A percentile compares a stretch with the other conserved stretches of the same genome.
These are phyloP conservation scores for Candida neerlandica DNA, from an alignment of 1,139 yeast species.

Conservation along the genomic window DNA sequence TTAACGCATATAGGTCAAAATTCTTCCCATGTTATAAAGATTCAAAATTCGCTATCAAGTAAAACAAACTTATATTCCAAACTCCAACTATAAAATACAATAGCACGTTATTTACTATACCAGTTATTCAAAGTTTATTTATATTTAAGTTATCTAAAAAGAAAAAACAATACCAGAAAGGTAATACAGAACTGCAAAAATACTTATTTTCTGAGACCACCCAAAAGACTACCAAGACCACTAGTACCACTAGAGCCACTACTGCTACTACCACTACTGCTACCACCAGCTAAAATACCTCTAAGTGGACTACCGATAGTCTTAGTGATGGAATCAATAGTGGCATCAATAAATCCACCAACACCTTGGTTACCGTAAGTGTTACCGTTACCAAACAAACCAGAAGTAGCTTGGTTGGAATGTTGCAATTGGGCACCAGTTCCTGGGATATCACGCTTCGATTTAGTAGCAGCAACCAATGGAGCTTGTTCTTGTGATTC, in stretches of 20 bases:
- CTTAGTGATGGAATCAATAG: background rate
- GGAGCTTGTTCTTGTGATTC: background rate
- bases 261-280: background rate
- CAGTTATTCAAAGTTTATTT: no score
- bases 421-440: constrained; percentile 5
- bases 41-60: no score
- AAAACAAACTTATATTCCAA: no score
- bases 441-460: constrained; percentile 1
- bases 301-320: background rate
- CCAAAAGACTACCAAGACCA: background rate
- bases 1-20: no score
- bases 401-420: constrained; percentile 3
- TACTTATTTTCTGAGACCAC: background rate
- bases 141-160: no score
- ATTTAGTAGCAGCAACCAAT: background rate
- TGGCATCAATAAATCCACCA: background rate
- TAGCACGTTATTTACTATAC: no score
- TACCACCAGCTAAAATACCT: background rate
- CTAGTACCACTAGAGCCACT: background rate
- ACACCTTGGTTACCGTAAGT: constrained; percentile 1
- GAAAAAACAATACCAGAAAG: background rate
- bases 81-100: no score
- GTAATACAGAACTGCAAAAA: background rate
- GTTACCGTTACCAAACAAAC: constrained; percentile 7
- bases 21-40: no score